phyloP scores from a whole-genome alignment of 2,329 filamentous ascomycete genomes.

The Penicillium corylophilum region DNA sequence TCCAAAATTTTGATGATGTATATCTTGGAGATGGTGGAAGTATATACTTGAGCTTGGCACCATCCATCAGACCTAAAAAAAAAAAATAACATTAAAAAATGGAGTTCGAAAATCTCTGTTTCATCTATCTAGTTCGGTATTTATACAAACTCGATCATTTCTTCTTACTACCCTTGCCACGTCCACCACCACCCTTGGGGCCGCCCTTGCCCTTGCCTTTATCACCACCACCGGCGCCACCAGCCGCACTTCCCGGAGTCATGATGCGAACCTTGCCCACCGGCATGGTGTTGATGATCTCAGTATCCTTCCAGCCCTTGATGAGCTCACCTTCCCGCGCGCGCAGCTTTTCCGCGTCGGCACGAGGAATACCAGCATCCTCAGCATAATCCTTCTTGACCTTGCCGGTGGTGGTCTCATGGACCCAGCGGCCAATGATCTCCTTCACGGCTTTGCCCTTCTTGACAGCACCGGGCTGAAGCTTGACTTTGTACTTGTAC shows the following conservation, averaged over 20 bases:
- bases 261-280: slow-evolving; percentile 79
- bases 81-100: background rate
- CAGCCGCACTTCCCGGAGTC: slow-evolving; percentile 54
- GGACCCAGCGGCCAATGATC: slow-evolving; percentile 77
- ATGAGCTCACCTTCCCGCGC: slow-evolving; percentile 83
- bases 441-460: slow-evolving; percentile 94
- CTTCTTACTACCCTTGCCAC: slow-evolving; percentile 42
- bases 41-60: background rate
- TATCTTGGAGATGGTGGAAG: background rate
- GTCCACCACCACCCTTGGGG: slow-evolving; percentile 24
- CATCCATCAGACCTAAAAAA: background rate
- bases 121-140: background rate
- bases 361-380: slow-evolving; percentile 49
- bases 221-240: slow-evolving; percentile 29
- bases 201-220: slow-evolving; percentile 24
- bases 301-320: slow-evolving; percentile 74
- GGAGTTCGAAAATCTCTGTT: background rate
- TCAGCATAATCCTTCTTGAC: slow-evolving; percentile 57
- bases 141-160: slow-evolving; percentile 24
- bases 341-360: slow-evolving; percentile 75
- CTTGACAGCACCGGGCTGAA: slow-evolving; percentile 86
- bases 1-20: background rate
- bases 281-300: slow-evolving; percentile 76
- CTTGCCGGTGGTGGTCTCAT: slow-evolving; percentile 53
- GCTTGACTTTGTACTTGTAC: slow-evolving; percentile 91